Base-by-base conservation (phyloP, 1,284 basidiomycete species). In the Xerocomus minutiporus region DNA sequence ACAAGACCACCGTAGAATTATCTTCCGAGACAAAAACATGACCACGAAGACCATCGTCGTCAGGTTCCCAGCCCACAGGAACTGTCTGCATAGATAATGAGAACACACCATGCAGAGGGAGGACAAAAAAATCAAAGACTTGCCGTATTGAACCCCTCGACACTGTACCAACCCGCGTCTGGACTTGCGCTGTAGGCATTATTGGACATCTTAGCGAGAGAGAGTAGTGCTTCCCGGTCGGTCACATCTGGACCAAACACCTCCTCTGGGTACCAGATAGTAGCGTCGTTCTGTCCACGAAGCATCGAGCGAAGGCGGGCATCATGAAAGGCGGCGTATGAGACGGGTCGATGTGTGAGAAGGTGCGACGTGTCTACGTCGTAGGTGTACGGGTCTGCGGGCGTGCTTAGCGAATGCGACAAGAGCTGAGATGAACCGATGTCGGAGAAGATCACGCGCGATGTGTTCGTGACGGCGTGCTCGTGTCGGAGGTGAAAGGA, bases 31-130 rank as follows among this genome's bases (percentile, higher is more conserved):
- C 86, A 61, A 93, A 93, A 32, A 98, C 74, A 63, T 98, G 93
- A 0, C 96, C 96, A 41, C 94, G 79, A 52, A 97, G 81, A 0
- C 93, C 93, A 64, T 95, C 88, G n/a, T 82, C 81, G 43, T 85
- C 80, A 0, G 85, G 81, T 59, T 89, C 84, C 93, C 93, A 97
- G 3, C 95, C 95, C 59, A 95, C 86, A 0, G 91, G 89, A 40
- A 78, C 75, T 29, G 80, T 81, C 86, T 59, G n/a, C 44, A 15
- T 1, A 17, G 36, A 52, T 1, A 7, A 51, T 63, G 46, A 52
- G 51, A 20, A 20, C n/a, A 48, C 8, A n/a, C 8, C 20, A 41
- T 13, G 1, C 20, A 20, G 15, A 7, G 47, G 9, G 2, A 34
- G 8, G 12, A 44, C 3, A 17, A 48, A n/a, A 57, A 69, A 62